These are phyloP conservation scores for Primulina eburnea DNA, from an alignment of 257 asterid species.

Conservation along the genomic window DNA sequence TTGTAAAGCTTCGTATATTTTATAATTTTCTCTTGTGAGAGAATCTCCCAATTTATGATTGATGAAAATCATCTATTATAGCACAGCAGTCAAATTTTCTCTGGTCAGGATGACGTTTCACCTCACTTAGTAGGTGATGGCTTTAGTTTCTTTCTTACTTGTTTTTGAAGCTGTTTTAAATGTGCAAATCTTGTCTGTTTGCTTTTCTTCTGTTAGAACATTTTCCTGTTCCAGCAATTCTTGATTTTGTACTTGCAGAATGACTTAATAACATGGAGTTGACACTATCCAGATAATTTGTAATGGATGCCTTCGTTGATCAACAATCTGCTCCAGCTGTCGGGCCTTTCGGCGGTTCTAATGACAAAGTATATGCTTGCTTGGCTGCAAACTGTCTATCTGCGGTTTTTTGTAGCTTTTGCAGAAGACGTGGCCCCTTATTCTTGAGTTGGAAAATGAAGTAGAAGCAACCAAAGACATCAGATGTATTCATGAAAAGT, in stretches of 20 bases:
- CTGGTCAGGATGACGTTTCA: background rate
- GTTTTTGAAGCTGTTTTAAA: background rate
- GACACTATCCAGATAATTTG: background rate
- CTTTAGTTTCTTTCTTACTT: background rate
- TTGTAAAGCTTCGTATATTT: too few relatives aligned
- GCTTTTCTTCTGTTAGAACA: background rate
- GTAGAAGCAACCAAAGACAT: background rate
- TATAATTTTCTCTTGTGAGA: background rate
- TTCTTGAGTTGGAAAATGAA: background rate
- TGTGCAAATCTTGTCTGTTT: background rate
- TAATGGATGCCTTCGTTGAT: background rate
- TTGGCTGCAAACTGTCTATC: background rate
- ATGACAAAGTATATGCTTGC: too few relatives aligned
- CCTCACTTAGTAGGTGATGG: background rate
- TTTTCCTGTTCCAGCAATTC: constrained; percentile 1
- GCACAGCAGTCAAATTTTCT: background rate
- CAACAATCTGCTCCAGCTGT: background rate
- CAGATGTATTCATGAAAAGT: background rate
- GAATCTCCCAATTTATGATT: background rate
- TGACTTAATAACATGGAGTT: background rate
- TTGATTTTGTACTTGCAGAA: background rate
- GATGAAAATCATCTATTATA: background rate
- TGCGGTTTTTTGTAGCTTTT: constrained; percentile 1
- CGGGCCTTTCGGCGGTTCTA: background rate
- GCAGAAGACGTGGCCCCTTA: background rate